phyloP scores from a whole-genome alignment of 2,329 filamentous ascomycete species.

The Botryotinia globosa region DNA sequence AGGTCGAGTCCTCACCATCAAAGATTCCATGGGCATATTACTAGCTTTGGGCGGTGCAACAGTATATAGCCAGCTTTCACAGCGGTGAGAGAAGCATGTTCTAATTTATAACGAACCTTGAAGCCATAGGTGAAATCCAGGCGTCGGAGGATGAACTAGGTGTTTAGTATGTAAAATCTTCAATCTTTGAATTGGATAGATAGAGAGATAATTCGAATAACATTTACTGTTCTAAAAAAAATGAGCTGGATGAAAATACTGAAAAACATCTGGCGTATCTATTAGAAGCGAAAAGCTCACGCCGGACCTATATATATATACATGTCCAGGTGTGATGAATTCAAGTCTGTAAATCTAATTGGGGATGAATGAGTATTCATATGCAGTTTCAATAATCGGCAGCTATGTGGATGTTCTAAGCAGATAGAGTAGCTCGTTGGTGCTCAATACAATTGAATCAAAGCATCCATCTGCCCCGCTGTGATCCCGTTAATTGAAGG shows the following conservation, averaged over 20 bases:
- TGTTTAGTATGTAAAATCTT: not conserved
- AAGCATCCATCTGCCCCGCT: too few relatives aligned
- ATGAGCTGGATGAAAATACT: not conserved
- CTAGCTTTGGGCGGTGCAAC: constrained; percentile 46
- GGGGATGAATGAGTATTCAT: not conserved
- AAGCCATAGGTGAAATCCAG: not conserved
- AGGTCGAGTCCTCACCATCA: constrained; percentile 41
- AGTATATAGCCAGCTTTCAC: constrained; percentile 44
- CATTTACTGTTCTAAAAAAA: not conserved
- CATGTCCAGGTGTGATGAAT: not conserved
- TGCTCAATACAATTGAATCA: not conserved
- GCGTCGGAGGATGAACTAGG: not conserved
- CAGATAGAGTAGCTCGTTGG: not conserved
- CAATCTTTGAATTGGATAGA: not conserved
- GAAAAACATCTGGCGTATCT: not conserved
- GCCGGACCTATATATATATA: not conserved
- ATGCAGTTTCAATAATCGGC: not conserved
- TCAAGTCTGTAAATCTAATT: not conserved
- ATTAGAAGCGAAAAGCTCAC: not conserved
- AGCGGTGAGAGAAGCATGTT: constrained; percentile 23
- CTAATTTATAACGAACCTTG: not conserved
- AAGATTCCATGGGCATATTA: constrained; percentile 45
- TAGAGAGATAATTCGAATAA: not conserved
- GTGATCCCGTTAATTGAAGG: too few relatives aligned
- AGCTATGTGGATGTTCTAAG: not conserved